Evolutionary conservation across 1,139 yeast genomes (phyloP), one percentile per base, ranked within the genome.

Genomic region (Debaryomyces fabryi): DNA sequence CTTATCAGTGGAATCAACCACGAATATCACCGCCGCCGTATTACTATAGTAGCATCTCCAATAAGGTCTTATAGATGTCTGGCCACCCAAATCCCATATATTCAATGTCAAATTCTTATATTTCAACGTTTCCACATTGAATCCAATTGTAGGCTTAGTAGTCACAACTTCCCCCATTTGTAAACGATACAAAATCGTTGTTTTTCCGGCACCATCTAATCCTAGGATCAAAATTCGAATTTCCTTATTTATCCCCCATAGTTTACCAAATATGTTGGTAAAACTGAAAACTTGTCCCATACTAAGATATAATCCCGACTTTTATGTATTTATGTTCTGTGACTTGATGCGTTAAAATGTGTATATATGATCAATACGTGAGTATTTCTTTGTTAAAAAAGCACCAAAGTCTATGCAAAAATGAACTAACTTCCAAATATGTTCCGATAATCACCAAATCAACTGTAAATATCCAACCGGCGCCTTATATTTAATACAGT

Each of bases 11-110:
- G 97, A 90, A 66, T 93, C 99, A 45, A 93, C 97, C 52, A 93
- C 99, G 62, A 93, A 93, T 58, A 93, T 92, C 43, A 82, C 97
- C 0, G 98, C 98, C 12, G 96, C 96, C 0, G 99, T 92, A 63
- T 91, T 90, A 49, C 96, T 89, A 67, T 93, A 93, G 69, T 93
- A 93, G 67, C 98, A 93, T 60, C 99, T 79, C 99, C 99, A 93
- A 70, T 93, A 93, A 1, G 99, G 98, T 59, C 99, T 80, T 58
- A 93, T 93, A 21, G 96, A 86, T 2, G 98, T 92, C 68, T 93
- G 99, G 1, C 99, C 99, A 52, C 99, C 99, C 55, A 93, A 79
- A 73, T 93, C 99, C 88, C 88, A 79, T 72, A 79, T 79, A 65
- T 93, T 93, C 63, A 93, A 82, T 45, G 96, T 91, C 59, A 93